Base-by-base conservation (phyloP, 1,284 basidiomycete genomes). In the Exobasidium rhododendri region DNA sequence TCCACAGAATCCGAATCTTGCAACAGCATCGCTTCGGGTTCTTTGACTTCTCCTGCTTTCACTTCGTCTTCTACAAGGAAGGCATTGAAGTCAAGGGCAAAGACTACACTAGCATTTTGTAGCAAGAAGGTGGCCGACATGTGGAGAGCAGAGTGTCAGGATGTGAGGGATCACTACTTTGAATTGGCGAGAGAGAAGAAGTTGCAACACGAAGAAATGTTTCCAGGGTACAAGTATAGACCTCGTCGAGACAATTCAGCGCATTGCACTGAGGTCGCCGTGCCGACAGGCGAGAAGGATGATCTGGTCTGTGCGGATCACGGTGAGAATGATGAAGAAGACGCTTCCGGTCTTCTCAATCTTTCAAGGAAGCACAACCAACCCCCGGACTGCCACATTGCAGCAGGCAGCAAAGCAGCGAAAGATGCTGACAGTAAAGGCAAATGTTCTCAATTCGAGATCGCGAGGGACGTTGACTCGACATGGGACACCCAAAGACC, bases 81-180 rank as follows among this genome's bases (percentile, higher is more conserved):
- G n/a, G 35, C 35, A 10, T 17, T 17, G 7, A 10, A 7, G 17
- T 40, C 35, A 40, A 17, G 17, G 7, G 17, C 10, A 10, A 40
- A 40, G 17, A 40, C 35, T 40, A 40, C 10, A 17, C 35, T 10
- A 17, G 35, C 35, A 40, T 40, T 40, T 17, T 40, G 17, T 40
- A 40, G 35, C 35, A 40, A 28, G 28, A 50, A 14, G 24, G 47
- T 50, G 14, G n/a, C 47, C 20, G 20, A 50, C n/a, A 50, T 50
- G 47, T 50, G 47, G 47, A 50, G 26, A 50, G 28, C 4, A 24
- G 47, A 50, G 26, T 50, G 20, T 20, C 20, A 50, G 28, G 5
- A 50, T 5, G 47, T 50, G 28, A 50, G 28, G 26, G 47, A 50
- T 14, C 24, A 50, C 28, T 50, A 50, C 28, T 13, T 13, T 14